Base-by-base conservation (phyloP, 208 protist species). In the Novymonas esmeraldas region DNA sequence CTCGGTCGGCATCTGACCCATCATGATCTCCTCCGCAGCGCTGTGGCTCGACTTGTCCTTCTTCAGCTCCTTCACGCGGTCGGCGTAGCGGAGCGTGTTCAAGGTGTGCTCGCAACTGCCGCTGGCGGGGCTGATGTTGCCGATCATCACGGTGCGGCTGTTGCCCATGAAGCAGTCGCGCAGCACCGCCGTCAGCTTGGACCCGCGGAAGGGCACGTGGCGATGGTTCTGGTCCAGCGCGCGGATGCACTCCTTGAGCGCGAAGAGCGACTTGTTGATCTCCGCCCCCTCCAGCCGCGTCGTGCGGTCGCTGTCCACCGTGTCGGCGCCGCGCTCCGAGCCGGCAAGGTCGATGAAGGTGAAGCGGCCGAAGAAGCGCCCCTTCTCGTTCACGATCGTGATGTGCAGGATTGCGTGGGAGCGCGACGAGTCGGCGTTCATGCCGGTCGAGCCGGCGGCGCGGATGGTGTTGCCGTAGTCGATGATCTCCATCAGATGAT, bases 381-480 rank as follows among this genome's bases (percentile, higher is more conserved):
- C 98, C 59, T 97, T 82, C 24, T 73, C 73, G 41, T 81, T 85
- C 28, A 87, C 57, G 14, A 90, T 77, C 26, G 81, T 89, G 41
- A 96, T 82, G 62, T 89, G 76, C 48, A 99, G 88, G 57, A 99
- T 98, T 24, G 97, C 97, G 83, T 99, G 98, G 16, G 97, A 98
- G 50, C 98, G 89, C 42, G 83, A 95, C 24, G 89, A 98, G 44
- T 89, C 78, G 4, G 94, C 87, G 81, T 99, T 99, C 95, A 98
- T 98, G 39, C 94, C 90, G 11, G 97, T 99, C 42, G 85, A 88
- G 18, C 90, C 96, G 10, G 92, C 85, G 42, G 87, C 87, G 18
- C 96, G 87, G 39, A 85, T 85, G 16, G 80, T 82, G 44, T 95
- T 91, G 46, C 97, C 97, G 61, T 89, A 83, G 60, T 97, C 93